Base-by-base conservation (phyloP, 83 land plant species). In the Larix sibirica region DNA sequence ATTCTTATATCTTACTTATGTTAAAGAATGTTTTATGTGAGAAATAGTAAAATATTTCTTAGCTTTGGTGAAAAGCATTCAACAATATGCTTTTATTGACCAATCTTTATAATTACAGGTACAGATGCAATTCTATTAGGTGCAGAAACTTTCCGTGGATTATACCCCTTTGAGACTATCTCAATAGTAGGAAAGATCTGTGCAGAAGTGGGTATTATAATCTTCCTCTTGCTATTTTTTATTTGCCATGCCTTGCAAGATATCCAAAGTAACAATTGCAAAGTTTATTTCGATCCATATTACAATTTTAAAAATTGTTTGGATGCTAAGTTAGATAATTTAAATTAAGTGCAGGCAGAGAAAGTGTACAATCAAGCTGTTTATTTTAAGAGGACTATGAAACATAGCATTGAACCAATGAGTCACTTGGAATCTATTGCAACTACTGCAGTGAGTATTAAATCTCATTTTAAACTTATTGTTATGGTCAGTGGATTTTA, bases 341-440 rank as follows among this genome's bases (percentile, higher is more conserved):
- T 47, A 14, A 10, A 10, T 12, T 31, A 69, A 14, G 16, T 91
- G 81, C 89, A 95, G 98, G 92, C 98, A 20, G 98, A 96, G 85
- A 96, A 96, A 82, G 97, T 96, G 58, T 96, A 88, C 92, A 93
- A 96, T 65, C 96, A 96, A 71, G 97, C 96, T 50, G 83, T 92
- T 1, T 96, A 93, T 80, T 96, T 96, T 87, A 96, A 95, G 88
- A 93, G 89, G 85, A 91, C 97, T 26, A 90, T 95, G 63, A 96
- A 95, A 85, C 90, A 80, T 87, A 95, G 89, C 85, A 94, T 90
- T 20, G 98, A 96, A 81, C 97, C 97, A 40, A 94, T 96, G 98
- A 84, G 88, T 23, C 97, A 96, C 84, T 86, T 96, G 86, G 98
- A 96, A 77, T 92, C 98, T 31, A 96, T 96, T 81, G 97, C 98